phyloP scores from a whole-genome alignment of 495 filamentous ascomycete species.

The Neurospora sp. region DNA sequence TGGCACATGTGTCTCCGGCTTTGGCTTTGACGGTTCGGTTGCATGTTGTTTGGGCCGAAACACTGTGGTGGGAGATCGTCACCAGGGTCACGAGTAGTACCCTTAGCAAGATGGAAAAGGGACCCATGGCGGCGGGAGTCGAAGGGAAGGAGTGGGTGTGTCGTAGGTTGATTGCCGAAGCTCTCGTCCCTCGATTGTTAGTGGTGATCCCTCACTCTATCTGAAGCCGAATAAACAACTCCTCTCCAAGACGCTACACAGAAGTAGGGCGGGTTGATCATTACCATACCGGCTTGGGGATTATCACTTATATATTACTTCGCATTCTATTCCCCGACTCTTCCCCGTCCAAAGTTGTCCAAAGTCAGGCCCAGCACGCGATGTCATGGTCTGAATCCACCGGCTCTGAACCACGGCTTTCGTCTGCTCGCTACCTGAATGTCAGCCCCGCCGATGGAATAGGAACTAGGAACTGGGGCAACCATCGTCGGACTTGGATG shows the following conservation, averaged over 20 bases:
- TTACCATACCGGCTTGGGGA: not conserved
- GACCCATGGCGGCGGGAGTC: not conserved
- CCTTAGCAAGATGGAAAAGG: not conserved
- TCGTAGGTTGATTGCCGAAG: not conserved
- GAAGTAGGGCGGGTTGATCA: not conserved
- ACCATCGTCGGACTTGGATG: not conserved
- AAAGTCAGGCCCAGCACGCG: not conserved
- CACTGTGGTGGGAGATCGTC: not conserved
- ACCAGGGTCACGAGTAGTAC: not conserved
- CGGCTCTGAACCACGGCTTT: not conserved
- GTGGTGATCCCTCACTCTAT: not conserved
- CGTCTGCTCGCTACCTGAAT: not conserved
- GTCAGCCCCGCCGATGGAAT: not conserved
- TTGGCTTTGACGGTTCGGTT: constrained; percentile 12
- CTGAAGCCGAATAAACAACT: not conserved
- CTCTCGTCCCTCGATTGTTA: not conserved
- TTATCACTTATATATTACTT: not conserved
- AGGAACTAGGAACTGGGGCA: not conserved
- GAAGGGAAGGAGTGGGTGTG: not conserved
- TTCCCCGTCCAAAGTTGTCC: no score
- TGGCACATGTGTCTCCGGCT: constrained; percentile 20
- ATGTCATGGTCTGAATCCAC: not conserved
- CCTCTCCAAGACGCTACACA: not conserved
- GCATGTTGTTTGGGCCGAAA: constrained; percentile 6
- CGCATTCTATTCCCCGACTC: not conserved